These are phyloP conservation scores for Metschnikowia anglica DNA, from an alignment of 805 yeast species.

Conservation along the genomic window DNA sequence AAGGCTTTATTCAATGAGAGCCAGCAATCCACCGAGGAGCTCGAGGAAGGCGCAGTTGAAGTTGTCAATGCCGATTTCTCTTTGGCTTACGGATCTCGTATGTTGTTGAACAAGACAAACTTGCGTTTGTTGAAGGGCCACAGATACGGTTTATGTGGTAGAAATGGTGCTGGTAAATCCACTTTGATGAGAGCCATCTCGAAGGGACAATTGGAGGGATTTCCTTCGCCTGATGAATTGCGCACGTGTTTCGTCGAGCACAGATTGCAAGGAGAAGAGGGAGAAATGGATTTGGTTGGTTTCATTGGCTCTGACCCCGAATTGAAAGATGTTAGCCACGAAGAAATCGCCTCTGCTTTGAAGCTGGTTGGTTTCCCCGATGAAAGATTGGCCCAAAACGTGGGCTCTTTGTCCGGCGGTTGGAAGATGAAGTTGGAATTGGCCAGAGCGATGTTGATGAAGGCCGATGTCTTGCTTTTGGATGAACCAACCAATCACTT, in stretches of 20 bases:
- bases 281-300: constrained; percentile 80
- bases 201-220: constrained; percentile 95
- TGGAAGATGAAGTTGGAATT: constrained; percentile 99
- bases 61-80: constrained; percentile 95
- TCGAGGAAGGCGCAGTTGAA: constrained; percentile 78
- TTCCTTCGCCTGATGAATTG: constrained; percentile 84
- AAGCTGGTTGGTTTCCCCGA: constrained; percentile 88
- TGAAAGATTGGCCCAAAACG: constrained; percentile 84
- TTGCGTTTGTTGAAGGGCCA: constrained; percentile 89
- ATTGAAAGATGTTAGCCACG: constrained; percentile 57
- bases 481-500: constrained; percentile 99
- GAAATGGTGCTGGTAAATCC: constrained; percentile 99
- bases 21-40: constrained; percentile 50
- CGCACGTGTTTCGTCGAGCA: constrained; percentile 97
- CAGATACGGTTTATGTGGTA: constrained; percentile 95
- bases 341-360: constrained; percentile 74
- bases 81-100: constrained; percentile 94
- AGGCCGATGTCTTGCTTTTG: constrained; percentile 88
- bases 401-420: constrained; percentile 96
- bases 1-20: constrained; percentile 50
- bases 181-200: constrained; percentile 96
- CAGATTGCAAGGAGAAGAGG: constrained; percentile 92
- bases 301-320: constrained; percentile 92
- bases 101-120: constrained; percentile 91
- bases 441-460: constrained; percentile 98